These are phyloP conservation scores for Gnaphalium uliginosum DNA, from an alignment of 129 eudicot genomes.

Conservation along the genomic window DNA sequence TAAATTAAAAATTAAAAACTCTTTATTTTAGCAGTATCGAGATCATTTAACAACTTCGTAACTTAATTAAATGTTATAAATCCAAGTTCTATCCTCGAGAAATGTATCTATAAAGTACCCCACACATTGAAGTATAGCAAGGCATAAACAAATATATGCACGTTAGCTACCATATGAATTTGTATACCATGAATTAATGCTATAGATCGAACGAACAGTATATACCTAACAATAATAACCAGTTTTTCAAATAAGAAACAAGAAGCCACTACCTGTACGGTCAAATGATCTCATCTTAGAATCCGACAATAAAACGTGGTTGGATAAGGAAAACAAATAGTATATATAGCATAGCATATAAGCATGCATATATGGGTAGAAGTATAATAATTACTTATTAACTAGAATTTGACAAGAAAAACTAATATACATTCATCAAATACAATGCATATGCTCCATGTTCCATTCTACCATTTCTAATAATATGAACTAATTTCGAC, in stretches of 20 bases:
- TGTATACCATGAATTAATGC: neutral
- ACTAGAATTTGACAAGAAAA: constrained; percentile 8
- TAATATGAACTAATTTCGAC: no score
- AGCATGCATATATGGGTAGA: constrained; percentile 17
- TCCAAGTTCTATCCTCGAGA: no score
- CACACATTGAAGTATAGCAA: no score
- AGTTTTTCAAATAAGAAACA: neutral
- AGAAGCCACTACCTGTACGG: neutral
- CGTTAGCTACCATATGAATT: neutral
- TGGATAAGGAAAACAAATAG: constrained; percentile 22
- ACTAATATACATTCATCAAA: constrained; percentile 11
- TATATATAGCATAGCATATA: neutral
- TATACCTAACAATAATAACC: neutral
- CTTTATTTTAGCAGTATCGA: no score
- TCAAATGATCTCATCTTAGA: constrained; percentile 20
- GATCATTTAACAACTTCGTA: no score
- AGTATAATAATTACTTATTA: neutral
- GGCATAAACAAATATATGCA: neutral
- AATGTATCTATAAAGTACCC: no score
- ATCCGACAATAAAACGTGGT: constrained; percentile 36
- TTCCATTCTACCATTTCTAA: neutral
- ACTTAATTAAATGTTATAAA: no score
- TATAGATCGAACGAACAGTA: neutral
- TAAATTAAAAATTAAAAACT: no score
- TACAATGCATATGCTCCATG: constrained; percentile 17